Evolutionary conservation across 129 eudicot species (phyloP), one percentile per base, ranked within the genome.

Genomic region (Helichrysum umbraculigerum): DNA sequence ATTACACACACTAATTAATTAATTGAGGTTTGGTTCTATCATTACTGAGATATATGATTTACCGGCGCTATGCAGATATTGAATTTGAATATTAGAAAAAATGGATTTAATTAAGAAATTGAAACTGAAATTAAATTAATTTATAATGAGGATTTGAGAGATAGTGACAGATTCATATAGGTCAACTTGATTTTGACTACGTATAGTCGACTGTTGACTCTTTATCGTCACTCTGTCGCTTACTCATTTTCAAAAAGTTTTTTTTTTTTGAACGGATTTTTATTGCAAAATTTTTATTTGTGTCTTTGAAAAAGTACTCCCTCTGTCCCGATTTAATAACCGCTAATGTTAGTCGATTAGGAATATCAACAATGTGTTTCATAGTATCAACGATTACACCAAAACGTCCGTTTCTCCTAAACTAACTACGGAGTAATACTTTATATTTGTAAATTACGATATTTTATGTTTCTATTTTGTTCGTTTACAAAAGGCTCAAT

Each of bases 181-280:
- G 82, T 78, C 76, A 70, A 78, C 71, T 77, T 70, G 33, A 78
- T 78, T 42, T 78, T 78, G 82, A 78, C 82, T 51, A 39, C 12
- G 2, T 3, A 3, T 59, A 35, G 44, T 39, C 44, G 44, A 39
- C 44, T 39, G 12, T 9, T 8, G 12, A 8, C 44, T 39, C 44
- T 77, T 29, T 58, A 41, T 69, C 33, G 44, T 77, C 51, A 73
- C 77, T 73, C 44, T 39, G 44, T 39, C 57, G 57, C 34, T 73
- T 52, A 66, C 29, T 21, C 17, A 35, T 1, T 61, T 61, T 35
- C 8, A 25, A 61, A 37, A 39, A 39, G 11, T 25, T 8, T 2
- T 25, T 21, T 60, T 25, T 30, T 30, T 30, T 30, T 30, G 1
- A 30, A 30, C n/a, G n/a, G n/a, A n/a, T n/a, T n/a, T n/a, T n/a